Conservation (phyloP, 805 yeast species). For the Metschnikowia baotianmanensis region DNA sequence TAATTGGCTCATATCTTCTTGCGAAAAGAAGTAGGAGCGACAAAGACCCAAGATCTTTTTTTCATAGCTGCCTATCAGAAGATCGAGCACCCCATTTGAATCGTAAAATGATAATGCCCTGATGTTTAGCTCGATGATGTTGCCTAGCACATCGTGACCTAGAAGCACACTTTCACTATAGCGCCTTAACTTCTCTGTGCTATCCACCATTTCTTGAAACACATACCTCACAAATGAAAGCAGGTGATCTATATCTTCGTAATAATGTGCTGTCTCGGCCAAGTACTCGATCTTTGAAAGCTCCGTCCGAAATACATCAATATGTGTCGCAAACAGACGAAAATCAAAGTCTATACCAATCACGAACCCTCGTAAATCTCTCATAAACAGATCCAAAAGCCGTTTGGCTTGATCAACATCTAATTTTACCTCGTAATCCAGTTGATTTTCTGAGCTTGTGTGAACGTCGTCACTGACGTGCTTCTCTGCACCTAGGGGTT, state of each 20-base stretch:
- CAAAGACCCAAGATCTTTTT: neutral
- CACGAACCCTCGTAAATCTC: neutral
- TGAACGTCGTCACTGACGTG: too few relatives aligned
- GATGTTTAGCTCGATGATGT: neutral
- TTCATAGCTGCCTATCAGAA: neutral
- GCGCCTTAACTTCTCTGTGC: neutral
- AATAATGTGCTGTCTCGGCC: neutral
- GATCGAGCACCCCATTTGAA: neutral
- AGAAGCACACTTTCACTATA: neutral
- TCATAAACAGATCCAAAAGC: neutral
- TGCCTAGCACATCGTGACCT: neutral
- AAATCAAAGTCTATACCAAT: neutral
- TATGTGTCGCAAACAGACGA: neutral
- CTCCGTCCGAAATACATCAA: neutral
- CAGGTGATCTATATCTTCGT: neutral
- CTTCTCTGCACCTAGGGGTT: too few relatives aligned
- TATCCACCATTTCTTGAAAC: neutral
- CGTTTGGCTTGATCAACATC: too few relatives aligned
- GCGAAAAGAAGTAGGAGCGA: neutral
- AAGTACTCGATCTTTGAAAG: neutral
- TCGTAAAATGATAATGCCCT: neutral
- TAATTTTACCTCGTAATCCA: too few relatives aligned
- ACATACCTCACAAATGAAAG: neutral
- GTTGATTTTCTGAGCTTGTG: too few relatives aligned
- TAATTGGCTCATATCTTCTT: neutral